Evolutionary conservation across 129 eudicot genomes (phyloP), one percentile per base, ranked within the genome.

Genomic region (Escallonia herrerae): DNA sequence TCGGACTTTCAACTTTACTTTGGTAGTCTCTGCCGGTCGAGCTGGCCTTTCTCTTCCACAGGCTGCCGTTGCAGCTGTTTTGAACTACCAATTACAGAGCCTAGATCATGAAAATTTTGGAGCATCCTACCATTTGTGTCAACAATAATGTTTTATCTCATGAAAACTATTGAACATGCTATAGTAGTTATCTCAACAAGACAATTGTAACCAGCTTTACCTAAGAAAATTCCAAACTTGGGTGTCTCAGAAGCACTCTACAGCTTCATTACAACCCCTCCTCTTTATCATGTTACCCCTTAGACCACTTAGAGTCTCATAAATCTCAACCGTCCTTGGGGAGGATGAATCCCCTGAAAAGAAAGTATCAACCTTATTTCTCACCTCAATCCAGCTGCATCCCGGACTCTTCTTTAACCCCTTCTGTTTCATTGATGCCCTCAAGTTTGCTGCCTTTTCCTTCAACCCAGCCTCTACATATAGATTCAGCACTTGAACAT

Each of bases 381-480:
- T 74, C 15, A 79, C 55, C 76, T 79, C 83, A 68, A 79, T 69
- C 83, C 83, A 79, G 43, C 83, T 79, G 48, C 83, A 73, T 40
- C 79, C 83, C 4, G 83, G 79, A 8, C 40, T 43, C 68, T 79
- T 79, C 58, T 42, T 53, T 22, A 79, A 11, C 4, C 79, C 83
- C 65, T 58, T 74, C 46, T 79, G 38, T 63, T 49, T 79, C 83
- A 79, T 73, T 40, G 41, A 33, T 11, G 13, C 60, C 76, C 83
- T 79, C 68, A 79, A 52, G 6, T 69, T 45, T 15, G 79, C 73
- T 8, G 83, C 79, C 56, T 79, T 69, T 2, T 73, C 72, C 47
- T 15, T 33, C 37, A 74, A 58, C 22, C 76, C 79, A 5, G 64
- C 65, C 11, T 74, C 83, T 14, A 79, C 79, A 46, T 79, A 73